Conservation (phyloP, 2,329 filamentous ascomycete genomes). For the Trichophaea hybrida region DNA sequence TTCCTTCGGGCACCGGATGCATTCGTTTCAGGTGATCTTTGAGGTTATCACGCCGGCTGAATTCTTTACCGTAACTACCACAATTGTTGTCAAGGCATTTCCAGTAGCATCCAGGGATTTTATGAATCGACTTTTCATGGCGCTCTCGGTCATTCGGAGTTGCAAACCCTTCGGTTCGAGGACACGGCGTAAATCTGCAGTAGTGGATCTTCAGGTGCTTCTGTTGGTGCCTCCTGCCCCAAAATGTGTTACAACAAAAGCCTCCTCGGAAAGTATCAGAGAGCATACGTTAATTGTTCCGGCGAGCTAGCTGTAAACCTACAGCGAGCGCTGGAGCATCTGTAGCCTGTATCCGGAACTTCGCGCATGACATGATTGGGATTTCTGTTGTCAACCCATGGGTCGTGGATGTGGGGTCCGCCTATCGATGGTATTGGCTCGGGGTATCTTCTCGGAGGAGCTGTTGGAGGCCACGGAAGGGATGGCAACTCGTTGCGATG, state of each 20-base stretch:
- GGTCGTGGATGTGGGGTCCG: not conserved
- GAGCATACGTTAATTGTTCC: constrained; percentile 3
- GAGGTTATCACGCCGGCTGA: constrained; percentile 22
- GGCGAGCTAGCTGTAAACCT: constrained; percentile 3
- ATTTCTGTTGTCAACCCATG: not conserved
- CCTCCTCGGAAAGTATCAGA: not conserved
- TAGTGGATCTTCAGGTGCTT: constrained; percentile 24
- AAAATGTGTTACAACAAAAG: constrained; percentile 5
- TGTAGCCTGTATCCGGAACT: not conserved
- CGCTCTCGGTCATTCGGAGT: constrained; percentile 25
- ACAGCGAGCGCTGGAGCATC: constrained; percentile 1
- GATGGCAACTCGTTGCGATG: not conserved
- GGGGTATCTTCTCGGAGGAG: not conserved
- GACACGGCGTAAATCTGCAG: constrained; percentile 20
- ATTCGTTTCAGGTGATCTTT: constrained; percentile 23
- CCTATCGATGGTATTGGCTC: not conserved
- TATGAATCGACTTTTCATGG: constrained; percentile 25
- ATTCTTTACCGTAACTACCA: constrained; percentile 22
- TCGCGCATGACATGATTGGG: not conserved
- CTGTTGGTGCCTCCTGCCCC: constrained; percentile 23
- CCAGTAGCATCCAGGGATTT: constrained; percentile 23
- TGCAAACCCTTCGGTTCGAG: constrained; percentile 24
- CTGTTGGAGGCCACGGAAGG: not conserved
- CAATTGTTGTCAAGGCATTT: constrained; percentile 21
- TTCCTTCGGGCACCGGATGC: constrained; percentile 21